Evolutionary conservation across 495 filamentous ascomycete species (phyloP).

Genomic region (Trichoderma erinaceum): DNA sequence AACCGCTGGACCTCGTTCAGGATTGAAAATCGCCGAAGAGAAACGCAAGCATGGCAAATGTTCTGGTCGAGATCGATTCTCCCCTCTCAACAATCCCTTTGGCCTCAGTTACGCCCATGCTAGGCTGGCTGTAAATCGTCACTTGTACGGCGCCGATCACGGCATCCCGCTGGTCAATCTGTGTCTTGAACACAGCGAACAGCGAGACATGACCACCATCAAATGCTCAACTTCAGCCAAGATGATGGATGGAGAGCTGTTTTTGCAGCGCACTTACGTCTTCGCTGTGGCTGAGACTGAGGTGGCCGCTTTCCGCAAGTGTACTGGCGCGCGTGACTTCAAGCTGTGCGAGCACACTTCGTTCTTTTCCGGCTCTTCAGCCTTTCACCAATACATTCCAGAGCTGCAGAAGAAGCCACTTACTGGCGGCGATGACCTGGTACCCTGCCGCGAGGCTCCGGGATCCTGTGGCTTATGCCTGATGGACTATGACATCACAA

Average conservation of each 20-base stretch:
- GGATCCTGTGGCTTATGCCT: constrained; percentile 14
- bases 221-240: constrained; percentile 8
- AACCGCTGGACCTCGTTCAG: not conserved
- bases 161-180: constrained; percentile 6
- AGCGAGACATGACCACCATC: not conserved
- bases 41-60: not conserved
- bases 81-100: constrained; percentile 5
- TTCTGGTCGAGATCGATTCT: not conserved
- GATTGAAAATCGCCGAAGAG: not conserved
- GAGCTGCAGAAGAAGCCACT: constrained; percentile 13
- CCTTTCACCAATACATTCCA: constrained; percentile 1
- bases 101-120: constrained; percentile 5
- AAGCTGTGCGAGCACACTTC: constrained; percentile 15
- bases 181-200: constrained; percentile 4
- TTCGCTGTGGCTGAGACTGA: not conserved
- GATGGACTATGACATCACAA: constrained; percentile 15
- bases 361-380: not conserved
- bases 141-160: constrained; percentile 6
- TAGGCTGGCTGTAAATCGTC: constrained; percentile 4
- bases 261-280: constrained; percentile 9
- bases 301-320: constrained; percentile 3
- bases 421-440: not conserved
- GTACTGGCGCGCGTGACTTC: constrained; percentile 12
- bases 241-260: constrained; percentile 14
- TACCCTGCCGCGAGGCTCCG: constrained; percentile 1